Conservation (phyloP, 2,329 filamentous ascomycete genomes). For the Sporothrix brasiliensis region DNA sequence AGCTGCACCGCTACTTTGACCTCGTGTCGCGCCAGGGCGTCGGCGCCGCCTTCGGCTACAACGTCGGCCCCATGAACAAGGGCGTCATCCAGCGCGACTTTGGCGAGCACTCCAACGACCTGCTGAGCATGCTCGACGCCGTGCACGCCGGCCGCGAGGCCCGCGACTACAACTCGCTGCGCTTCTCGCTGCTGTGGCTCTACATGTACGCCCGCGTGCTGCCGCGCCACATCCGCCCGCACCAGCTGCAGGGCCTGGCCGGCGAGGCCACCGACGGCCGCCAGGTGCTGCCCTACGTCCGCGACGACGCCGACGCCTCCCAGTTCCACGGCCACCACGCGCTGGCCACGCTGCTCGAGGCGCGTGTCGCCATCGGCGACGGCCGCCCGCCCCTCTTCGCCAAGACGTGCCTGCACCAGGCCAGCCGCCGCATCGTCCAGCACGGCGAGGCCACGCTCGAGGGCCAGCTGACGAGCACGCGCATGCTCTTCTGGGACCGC, state of each 20-base stretch:
- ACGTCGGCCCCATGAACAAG: slow-evolving; percentile 91
- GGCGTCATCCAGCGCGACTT: slow-evolving; percentile 95
- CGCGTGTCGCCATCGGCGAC: slow-evolving; percentile 33
- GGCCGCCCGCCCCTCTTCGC: slow-evolving; percentile 32
- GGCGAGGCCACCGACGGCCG: slow-evolving; percentile 34
- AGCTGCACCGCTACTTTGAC: slow-evolving; percentile 92
- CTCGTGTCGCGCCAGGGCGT: slow-evolving; percentile 81
- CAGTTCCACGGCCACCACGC: slow-evolving; percentile 28
- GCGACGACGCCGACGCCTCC: slow-evolving; percentile 31
- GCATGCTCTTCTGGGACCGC: slow-evolving; percentile 73
- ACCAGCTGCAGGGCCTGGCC: slow-evolving; percentile 36
- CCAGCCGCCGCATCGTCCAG: slow-evolving; percentile 27
- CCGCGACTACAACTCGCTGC: slow-evolving; percentile 86
- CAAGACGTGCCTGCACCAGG: slow-evolving; percentile 30
- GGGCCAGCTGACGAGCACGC: slow-evolving; percentile 32
- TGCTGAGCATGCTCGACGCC: slow-evolving; percentile 93
- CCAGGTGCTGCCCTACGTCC: slow-evolving; percentile 36
- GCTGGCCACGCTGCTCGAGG: slow-evolving; percentile 33
- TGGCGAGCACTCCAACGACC: slow-evolving; percentile 83
- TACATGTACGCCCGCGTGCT: slow-evolving; percentile 77
- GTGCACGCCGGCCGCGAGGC: slow-evolving; percentile 94
- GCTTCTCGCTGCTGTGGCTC: slow-evolving; percentile 94
- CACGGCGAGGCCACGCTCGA: slow-evolving; percentile 31
- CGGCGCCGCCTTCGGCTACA: slow-evolving; percentile 78
- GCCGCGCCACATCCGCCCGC: slow-evolving; percentile 52